Conservation (phyloP, 257 asterid species). For the Penstemon newberryi region DNA sequence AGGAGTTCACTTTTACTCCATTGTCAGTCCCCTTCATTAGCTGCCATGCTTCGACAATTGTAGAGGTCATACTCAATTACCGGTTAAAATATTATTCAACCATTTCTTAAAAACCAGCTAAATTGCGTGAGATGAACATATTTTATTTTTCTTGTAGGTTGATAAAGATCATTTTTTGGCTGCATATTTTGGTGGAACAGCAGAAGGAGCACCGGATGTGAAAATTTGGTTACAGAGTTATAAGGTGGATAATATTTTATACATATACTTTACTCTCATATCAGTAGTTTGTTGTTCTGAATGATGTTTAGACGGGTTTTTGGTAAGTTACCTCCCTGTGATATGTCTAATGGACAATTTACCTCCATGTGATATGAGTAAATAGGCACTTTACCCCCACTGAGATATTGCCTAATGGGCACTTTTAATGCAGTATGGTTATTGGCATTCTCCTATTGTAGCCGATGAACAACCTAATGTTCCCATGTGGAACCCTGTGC, state of each 20-base stretch:
- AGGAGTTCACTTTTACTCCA: constrained; percentile 73
- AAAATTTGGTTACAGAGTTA: constrained; percentile 83
- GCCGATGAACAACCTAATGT: constrained; percentile 73
- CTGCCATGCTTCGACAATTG: constrained; percentile 95
- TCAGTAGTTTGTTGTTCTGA: neutral
- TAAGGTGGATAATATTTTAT: constrained; percentile 50
- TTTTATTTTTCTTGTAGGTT: constrained; percentile 48
- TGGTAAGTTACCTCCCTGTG: neutral
- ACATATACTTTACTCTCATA: neutral
- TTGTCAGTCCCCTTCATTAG: constrained; percentile 76
- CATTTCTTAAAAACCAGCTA: constrained; percentile 10
- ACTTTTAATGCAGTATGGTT: constrained; percentile 56
- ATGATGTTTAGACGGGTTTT: too few relatives aligned
- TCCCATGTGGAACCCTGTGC: constrained; percentile 95
- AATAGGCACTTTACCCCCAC: neutral
- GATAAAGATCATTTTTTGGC: constrained; percentile 69
- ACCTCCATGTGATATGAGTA: neutral
- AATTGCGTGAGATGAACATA: neutral
- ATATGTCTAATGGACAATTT: neutral
- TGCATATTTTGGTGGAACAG: constrained; percentile 90
- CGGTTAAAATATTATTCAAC: neutral
- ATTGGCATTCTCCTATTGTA: constrained; percentile 73
- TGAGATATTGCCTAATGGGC: neutral
- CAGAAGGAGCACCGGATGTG: constrained; percentile 90
- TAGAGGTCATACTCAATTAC: constrained; percentile 54